phyloP scores from a whole-genome alignment of 495 filamentous ascomycete genomes.

The Neurospora sp. region DNA sequence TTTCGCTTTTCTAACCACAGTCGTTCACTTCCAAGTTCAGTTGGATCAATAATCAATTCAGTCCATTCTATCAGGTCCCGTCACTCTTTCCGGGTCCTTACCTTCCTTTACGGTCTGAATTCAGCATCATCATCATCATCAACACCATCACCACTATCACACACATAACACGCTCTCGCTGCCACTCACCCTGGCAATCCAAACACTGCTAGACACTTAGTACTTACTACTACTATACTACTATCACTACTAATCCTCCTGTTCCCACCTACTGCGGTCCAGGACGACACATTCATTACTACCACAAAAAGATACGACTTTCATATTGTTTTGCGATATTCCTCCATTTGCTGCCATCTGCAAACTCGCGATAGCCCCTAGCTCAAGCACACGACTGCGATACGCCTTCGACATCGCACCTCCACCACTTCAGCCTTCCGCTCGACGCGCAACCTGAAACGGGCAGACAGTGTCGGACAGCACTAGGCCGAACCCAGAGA shows the following conservation, averaged over 20 bases:
- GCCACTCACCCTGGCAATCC: neutral
- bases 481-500: neutral
- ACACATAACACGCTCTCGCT: neutral
- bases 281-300: conserved; percentile 25
- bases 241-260: conserved; percentile 17
- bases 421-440: neutral
- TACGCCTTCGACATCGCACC: neutral
- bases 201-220: conserved; percentile 2
- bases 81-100: conserved; percentile 31
- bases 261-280: conserved; percentile 10
- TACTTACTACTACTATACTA: neutral
- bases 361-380: neutral
- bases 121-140: neutral
- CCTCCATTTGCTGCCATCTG: neutral
- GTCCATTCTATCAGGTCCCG: conserved; percentile 19
- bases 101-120: conserved; percentile 20
- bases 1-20: conserved; percentile 31
- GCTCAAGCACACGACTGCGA: neutral
- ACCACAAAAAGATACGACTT: conserved; percentile 11
- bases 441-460: neutral
- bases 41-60: conserved; percentile 21
- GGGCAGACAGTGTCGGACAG: neutral
- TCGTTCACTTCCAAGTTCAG: conserved; percentile 22
- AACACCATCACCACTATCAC: neutral
- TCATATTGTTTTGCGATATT: conserved; percentile 11